Conservation (phyloP, 2,329 filamentous ascomycete species). For the Niveomyces coronatus region DNA sequence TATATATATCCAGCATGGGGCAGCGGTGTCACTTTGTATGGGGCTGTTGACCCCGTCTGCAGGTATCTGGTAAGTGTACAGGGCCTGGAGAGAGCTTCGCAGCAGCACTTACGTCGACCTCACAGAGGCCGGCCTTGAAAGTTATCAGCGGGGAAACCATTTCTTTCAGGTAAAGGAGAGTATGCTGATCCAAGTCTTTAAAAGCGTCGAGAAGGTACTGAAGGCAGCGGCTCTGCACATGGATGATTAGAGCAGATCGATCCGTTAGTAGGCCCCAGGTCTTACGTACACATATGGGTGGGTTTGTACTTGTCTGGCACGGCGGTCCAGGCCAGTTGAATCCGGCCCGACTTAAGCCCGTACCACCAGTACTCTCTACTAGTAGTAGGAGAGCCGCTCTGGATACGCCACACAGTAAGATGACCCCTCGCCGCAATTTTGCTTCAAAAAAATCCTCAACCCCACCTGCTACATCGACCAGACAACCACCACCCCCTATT, state of each 20-base stretch:
- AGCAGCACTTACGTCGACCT: slow-evolving; percentile 60
- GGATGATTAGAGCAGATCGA: no score
- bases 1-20: slow-evolving; percentile 78
- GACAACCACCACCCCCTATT: slow-evolving; percentile 22
- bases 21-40: slow-evolving; percentile 63
- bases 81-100: no score
- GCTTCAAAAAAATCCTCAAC: slow-evolving; percentile 30
- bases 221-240: no score
- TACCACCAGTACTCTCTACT: slow-evolving; percentile 1
- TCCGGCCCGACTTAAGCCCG: slow-evolving; percentile 11
- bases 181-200: no score
- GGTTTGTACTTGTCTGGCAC: background rate
- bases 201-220: no score
- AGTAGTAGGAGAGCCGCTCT: no score
- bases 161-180: no score
- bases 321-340: no score
- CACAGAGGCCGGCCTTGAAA: slow-evolving; percentile 90
- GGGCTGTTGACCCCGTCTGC: slow-evolving; percentile 36
- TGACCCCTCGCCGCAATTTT: slow-evolving; percentile 16
- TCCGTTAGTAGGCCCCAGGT: no score
- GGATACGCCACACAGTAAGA: no score
- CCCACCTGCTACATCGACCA: slow-evolving; percentile 29
- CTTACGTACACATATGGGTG: slow-evolving; percentile 6
- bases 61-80: no score
- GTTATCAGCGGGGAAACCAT: slow-evolving; percentile 87